Evolutionary conservation across 2,329 filamentous ascomycete genomes (phyloP).

Genomic region (Fusarium burgessii): DNA sequence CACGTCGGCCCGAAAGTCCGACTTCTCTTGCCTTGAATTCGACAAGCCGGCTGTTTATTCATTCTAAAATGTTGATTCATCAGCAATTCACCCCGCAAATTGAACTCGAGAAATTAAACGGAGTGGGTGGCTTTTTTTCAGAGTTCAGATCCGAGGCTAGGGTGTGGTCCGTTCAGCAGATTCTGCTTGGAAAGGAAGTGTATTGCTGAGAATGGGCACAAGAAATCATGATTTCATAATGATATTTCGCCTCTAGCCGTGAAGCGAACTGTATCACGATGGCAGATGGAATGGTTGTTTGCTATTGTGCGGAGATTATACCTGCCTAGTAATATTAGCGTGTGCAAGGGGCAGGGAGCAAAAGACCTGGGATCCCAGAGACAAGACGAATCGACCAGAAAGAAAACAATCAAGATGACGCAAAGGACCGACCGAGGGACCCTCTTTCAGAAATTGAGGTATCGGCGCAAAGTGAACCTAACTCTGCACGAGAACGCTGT

Average conservation of each 20-base stretch:
- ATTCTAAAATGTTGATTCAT: not conserved
- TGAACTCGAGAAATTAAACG: constrained; percentile 33
- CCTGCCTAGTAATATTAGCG: constrained; percentile 29
- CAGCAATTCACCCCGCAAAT: constrained; percentile 23
- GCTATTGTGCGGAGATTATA: constrained; percentile 43
- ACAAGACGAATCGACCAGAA: not conserved
- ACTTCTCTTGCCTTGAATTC: not conserved
- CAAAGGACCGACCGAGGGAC: constrained; percentile 15
- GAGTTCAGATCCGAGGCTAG: constrained; percentile 11
- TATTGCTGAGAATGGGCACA: not conserved
- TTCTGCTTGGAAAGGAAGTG: not conserved
- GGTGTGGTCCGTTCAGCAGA: not conserved
- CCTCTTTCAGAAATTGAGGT: constrained; percentile 5
- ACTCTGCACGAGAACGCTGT: not conserved
- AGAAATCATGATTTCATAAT: not conserved
- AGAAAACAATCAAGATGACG: constrained; percentile 33
- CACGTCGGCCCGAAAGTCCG: not conserved
- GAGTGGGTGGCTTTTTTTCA: constrained; percentile 29
- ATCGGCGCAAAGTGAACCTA: not conserved
- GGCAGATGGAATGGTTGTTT: constrained; percentile 23
- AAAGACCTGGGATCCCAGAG: constrained; percentile 29
- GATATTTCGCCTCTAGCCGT: constrained; percentile 13
- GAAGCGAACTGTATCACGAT: constrained; percentile 38
- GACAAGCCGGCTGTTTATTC: not conserved
- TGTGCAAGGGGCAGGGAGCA: constrained; percentile 36